A percentile compares a stretch with the other conserved stretches of the same genome.
phyloP scores from a whole-genome alignment of 139 green algal genomes.

The Desmodesmus armatus region DNA sequence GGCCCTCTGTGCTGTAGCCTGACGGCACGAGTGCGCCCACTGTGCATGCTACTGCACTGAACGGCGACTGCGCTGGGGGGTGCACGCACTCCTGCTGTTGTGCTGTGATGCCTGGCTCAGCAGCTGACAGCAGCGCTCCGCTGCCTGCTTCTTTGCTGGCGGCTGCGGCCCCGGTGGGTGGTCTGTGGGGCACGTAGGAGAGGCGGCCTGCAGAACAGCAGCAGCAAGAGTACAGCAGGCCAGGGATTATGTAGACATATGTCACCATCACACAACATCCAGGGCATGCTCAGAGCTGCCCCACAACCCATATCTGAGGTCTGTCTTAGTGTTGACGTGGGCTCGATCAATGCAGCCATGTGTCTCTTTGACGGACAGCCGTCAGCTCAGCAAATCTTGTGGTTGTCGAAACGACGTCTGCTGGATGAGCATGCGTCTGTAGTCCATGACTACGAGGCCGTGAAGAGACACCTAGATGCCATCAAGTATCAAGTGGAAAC shows the following conservation, averaged over 20 bases:
- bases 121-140: not conserved
- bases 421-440: not conserved
- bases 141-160: not conserved
- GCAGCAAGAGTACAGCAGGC: too few species aligned
- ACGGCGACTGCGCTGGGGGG: not conserved
- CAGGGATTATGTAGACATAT: not conserved
- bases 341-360: not conserved
- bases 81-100: not conserved
- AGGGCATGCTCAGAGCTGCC: not conserved
- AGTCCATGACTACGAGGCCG: not conserved
- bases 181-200: not conserved
- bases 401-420: not conserved
- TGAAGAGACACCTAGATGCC: not conserved
- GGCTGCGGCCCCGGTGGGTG: not conserved
- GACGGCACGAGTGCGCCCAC: not conserved
- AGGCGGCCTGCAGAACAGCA: not conserved
- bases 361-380: not conserved
- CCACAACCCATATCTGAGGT: not conserved
- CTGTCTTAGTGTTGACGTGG: not conserved
- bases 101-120: not conserved
- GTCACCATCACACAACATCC: not conserved
- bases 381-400: not conserved
- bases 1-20: not conserved
- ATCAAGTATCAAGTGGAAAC: not conserved
- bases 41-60: not conserved